Evolutionary conservation across 306 rosid genomes (phyloP).

Genomic region (Carpinus fangiana): DNA sequence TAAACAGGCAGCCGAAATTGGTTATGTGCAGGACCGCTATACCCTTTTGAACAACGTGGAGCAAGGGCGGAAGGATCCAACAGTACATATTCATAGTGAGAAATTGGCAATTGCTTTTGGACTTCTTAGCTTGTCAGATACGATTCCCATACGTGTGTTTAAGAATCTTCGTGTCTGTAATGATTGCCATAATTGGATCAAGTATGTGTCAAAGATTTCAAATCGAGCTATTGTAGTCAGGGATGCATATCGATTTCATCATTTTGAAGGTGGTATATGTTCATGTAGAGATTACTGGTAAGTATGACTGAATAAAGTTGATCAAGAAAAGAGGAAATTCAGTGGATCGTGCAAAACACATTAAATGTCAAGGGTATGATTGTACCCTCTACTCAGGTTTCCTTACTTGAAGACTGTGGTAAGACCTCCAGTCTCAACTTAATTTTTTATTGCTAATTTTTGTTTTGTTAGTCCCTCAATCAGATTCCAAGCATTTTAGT

Average conservation of each 20-base stretch:
- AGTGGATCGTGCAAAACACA: slow-evolving; percentile 5
- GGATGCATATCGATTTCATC: slow-evolving; percentile 87
- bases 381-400: not conserved
- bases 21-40: slow-evolving; percentile 52
- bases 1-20: slow-evolving; percentile 50
- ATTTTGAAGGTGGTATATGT: slow-evolving; percentile 69
- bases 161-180: slow-evolving; percentile 86
- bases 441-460: not conserved
- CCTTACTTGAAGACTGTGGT: not conserved
- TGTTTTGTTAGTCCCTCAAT: not conserved
- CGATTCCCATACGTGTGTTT: slow-evolving; percentile 58
- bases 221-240: slow-evolving; percentile 64
- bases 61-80: slow-evolving; percentile 52
- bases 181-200: slow-evolving; percentile 90
- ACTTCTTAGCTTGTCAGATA: slow-evolving; percentile 52
- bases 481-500: not conserved
- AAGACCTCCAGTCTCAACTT: not conserved
- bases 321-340: slow-evolving; percentile 20
- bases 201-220: slow-evolving; percentile 59
- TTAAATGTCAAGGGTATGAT: not conserved
- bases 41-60: slow-evolving; percentile 63
- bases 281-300: slow-evolving; percentile 86
- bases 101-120: slow-evolving; percentile 83
- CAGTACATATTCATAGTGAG: slow-evolving; percentile 65
- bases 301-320: slow-evolving; percentile 16